Conservation (phyloP, 371 early-diverging fungal genomes). For the Circinella umbellata region DNA sequence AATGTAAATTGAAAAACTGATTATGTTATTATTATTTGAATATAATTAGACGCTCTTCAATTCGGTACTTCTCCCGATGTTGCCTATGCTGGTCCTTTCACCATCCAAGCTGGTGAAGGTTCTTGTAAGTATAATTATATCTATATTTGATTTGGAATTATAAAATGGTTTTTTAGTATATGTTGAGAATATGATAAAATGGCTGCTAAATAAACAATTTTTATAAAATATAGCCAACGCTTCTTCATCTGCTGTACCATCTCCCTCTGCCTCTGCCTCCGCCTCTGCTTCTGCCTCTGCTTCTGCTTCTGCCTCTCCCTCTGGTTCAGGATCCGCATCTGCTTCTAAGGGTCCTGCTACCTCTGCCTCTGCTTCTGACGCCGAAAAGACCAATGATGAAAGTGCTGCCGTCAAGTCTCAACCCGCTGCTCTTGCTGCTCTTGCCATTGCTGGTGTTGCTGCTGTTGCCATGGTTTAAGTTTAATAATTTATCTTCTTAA, state of each 20-base stretch:
- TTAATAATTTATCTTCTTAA: not conserved
- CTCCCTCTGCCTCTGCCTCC: not conserved
- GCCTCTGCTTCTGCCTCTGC: conserved; percentile 3
- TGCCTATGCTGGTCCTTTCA: conserved; percentile 44
- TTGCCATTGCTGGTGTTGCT: conserved; percentile 25
- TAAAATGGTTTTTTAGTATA: not conserved
- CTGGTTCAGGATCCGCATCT: conserved; percentile 1
- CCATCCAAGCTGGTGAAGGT: conserved; percentile 35
- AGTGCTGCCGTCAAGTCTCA: conserved; percentile 20
- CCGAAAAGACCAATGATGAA: conserved; percentile 8
- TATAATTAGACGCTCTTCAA: conserved; percentile 35
- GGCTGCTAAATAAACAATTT: not conserved
- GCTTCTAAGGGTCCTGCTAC: conserved; percentile 13
- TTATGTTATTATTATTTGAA: not conserved
- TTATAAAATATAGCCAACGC: conserved; percentile 9
- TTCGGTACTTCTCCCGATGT: conserved; percentile 36
- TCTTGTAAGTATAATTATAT: conserved; percentile 15
- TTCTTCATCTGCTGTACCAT: not conserved
- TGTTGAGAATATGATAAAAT: not conserved
- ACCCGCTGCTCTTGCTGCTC: conserved; percentile 26
- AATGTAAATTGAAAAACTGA: not conserved
- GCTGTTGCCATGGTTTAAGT: conserved; percentile 26
- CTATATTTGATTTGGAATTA: no score
- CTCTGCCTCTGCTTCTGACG: conserved; percentile 14
- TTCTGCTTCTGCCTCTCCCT: conserved; percentile 13